Conservation (phyloP, 306 rosid genomes). For the Hippophae gyantsensis region DNA sequence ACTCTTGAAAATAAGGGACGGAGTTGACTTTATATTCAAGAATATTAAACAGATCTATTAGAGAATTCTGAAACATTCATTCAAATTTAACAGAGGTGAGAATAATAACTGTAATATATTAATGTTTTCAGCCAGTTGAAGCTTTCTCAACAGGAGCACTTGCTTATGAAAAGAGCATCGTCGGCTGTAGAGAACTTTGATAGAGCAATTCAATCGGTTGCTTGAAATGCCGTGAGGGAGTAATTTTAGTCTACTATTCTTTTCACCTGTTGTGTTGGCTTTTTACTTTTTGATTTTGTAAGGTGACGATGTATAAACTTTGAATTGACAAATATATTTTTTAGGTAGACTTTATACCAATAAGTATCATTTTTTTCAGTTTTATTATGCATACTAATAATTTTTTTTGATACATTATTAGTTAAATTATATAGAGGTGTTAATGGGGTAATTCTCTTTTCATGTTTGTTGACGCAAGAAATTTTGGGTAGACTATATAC, state of each 20-base stretch:
- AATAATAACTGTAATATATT: background rate
- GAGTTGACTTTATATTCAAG: background rate
- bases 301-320: slow-evolving; percentile 21
- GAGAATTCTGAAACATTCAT: no score
- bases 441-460: no score
- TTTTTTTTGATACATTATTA: no score
- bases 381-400: no score
- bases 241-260: background rate
- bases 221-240: slow-evolving; percentile 21
- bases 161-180: slow-evolving; percentile 61
- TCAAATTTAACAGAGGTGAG: no score
- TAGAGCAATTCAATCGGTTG: slow-evolving; percentile 73
- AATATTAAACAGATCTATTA: no score
- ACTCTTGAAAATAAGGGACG: no score
- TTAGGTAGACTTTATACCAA: no score
- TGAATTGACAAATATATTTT: slow-evolving; percentile 6
- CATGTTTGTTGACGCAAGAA: no score
- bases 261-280: slow-evolving; percentile 14
- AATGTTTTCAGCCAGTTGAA: slow-evolving; percentile 79
- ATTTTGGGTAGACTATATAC: no score
- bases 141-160: slow-evolving; percentile 79
- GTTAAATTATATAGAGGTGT: no score
- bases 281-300: slow-evolving; percentile 21
- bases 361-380: no score
- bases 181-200: slow-evolving; percentile 86